phyloP scores from a whole-genome alignment of 176 grass and related monocot genomes.

The Musa troglodytarum region DNA sequence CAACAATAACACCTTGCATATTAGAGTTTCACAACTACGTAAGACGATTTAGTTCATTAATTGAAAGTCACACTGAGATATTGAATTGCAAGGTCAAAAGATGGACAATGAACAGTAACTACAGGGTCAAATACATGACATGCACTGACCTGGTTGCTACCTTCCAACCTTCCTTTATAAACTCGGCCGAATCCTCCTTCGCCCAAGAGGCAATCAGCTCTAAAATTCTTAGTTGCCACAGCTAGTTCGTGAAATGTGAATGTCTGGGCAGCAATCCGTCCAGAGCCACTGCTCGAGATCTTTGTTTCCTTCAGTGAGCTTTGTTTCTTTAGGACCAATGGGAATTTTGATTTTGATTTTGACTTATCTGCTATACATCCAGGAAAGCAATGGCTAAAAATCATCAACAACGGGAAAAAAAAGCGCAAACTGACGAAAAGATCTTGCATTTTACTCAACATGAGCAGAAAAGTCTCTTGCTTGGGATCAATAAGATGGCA shows the following conservation, averaged over 20 bases:
- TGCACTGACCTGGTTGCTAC: slow-evolving; percentile 8
- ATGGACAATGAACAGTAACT: not conserved
- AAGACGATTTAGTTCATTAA: not conserved
- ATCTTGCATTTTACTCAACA: not conserved
- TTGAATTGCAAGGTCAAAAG: not conserved
- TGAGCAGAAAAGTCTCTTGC: not conserved
- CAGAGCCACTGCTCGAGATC: slow-evolving; percentile 4
- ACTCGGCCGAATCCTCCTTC: slow-evolving; percentile 9
- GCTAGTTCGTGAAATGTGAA: not conserved
- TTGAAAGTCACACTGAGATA: not conserved
- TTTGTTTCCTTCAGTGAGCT: slow-evolving; percentile 3
- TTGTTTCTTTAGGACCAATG: slow-evolving; percentile 1
- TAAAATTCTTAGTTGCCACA: not conserved
- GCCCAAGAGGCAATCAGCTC: slow-evolving; percentile 7
- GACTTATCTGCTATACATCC: not conserved
- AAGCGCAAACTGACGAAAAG: not conserved
- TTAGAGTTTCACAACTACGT: not conserved
- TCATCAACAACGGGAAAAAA: not conserved
- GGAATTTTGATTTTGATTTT: not conserved
- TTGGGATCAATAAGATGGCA: not conserved
- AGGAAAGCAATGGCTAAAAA: not conserved
- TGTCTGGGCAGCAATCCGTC: slow-evolving; percentile 8
- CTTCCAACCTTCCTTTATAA: slow-evolving; percentile 9
- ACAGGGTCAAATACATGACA: not conserved
- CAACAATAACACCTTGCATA: not conserved